Evolutionary conservation across 225 moss, liverwort and hornwort species (phyloP), one percentile per base, ranked within the genome.

Genomic region (Rhytidiadelphus loreus): DNA sequence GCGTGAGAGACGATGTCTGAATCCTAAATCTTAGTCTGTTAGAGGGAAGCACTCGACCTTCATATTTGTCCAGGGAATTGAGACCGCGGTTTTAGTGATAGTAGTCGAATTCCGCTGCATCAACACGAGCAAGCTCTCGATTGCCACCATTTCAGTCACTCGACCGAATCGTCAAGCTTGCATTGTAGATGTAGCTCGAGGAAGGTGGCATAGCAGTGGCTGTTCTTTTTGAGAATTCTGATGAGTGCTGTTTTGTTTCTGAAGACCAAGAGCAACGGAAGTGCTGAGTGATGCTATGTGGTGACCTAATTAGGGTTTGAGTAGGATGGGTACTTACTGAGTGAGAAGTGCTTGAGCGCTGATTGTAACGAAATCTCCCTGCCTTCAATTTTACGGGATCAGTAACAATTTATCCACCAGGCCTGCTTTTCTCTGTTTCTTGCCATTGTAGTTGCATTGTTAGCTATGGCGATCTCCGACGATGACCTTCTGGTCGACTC

Each of bases 171-270:
- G 12, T 77, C n/a, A 46, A 84, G 56, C 46, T 84, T 84, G 84
- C 77, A 77, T 69, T 80, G 41, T 35, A 14, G 44, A 41, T 50
- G 46, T 93, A 93, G 92, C 92, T 87, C 93, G 41, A 89, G 94
- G 48, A 82, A 87, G 90, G 93, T 88, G 48, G 73, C 93, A 94
- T 43, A 80, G 80, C 83, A 93, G 92, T 80, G 93, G 86, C n/a
- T 93, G 90, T 22, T 94, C 90, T 26, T 93, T 93, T 18, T 50
- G 87, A 92, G 71, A 87, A 94, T 69, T 82, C 83, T 94, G 74
- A 94, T 95, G 93, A 95, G 90, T 91, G 93, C 87, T 87, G 90
- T 93, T 15, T 86, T 91, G 20, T 90, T 92, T 11, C 77, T 94
- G 86, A 94, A 93, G 89, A 95, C 78, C 80, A 95, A 95, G 82